These are phyloP conservation scores for Venustampulla echinocandica DNA, from an alignment of 495 filamentous ascomycete species.

Conservation along the genomic window DNA sequence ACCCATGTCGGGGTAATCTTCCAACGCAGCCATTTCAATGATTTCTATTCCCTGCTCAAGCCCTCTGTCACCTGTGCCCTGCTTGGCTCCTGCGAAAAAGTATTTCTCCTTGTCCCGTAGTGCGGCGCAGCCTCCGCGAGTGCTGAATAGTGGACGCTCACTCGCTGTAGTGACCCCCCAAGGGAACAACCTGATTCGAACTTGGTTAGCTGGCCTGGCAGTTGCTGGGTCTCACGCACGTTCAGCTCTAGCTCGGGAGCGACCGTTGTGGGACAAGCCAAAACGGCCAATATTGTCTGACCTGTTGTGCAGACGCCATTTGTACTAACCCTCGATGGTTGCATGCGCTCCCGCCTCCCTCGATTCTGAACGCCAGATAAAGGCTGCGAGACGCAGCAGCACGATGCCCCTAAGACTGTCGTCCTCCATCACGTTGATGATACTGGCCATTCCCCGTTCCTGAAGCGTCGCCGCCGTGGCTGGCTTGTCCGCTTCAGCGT, in stretches of 20 bases:
- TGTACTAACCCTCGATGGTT: background rate
- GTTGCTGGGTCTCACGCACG: background rate
- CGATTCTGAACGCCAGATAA: background rate
- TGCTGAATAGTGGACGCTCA: too few relatives aligned
- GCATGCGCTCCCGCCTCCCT: background rate
- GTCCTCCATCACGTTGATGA: background rate
- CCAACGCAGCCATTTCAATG: too few relatives aligned
- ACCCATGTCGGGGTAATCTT: too few relatives aligned
- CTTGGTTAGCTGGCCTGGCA: too few relatives aligned
- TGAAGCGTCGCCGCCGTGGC: background rate
- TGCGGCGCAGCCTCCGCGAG: too few relatives aligned
- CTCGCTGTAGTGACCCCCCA: too few relatives aligned
- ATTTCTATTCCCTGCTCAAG: too few relatives aligned
- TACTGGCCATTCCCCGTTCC: background rate
- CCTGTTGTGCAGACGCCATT: slow-evolving; percentile 1
- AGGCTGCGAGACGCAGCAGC: background rate
- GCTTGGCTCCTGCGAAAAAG: too few relatives aligned
- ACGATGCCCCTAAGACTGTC: background rate
- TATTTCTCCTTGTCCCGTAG: too few relatives aligned
- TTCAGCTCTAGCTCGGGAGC: background rate
- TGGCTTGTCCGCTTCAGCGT: background rate
- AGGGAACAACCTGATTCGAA: too few relatives aligned
- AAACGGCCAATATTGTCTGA: slow-evolving; percentile 4
- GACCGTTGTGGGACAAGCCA: background rate
- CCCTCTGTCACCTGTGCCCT: too few relatives aligned